Evolutionary conservation across 2,329 filamentous ascomycete species (phyloP).

Genomic region (Sclerotinia nivalis): DNA sequence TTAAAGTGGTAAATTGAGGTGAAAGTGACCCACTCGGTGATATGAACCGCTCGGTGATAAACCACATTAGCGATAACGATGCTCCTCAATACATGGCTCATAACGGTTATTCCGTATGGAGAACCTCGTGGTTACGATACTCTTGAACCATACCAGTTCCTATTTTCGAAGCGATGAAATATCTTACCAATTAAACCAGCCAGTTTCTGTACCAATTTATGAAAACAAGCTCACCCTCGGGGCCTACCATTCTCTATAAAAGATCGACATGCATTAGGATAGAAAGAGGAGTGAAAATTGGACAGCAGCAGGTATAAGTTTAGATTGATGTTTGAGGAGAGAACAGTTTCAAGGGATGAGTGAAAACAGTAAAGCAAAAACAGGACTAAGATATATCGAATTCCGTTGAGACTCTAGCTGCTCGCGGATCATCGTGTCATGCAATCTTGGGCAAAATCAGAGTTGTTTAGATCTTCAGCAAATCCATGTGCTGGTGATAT

Average conservation of each 20-base stretch:
- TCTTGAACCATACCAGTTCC: background rate
- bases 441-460: background rate
- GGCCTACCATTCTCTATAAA: background rate
- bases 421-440: background rate
- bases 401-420: background rate
- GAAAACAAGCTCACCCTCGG: background rate
- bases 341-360: background rate
- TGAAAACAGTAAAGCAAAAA: background rate
- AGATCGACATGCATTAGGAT: too few species aligned
- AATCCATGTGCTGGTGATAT: background rate
- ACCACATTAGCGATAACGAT: too few species aligned
- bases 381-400: background rate
- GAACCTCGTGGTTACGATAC: background rate
- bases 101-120: background rate
- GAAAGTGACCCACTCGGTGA: too few species aligned
- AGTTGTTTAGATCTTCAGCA: background rate
- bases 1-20: too few species aligned
- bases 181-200: too few species aligned
- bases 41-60: too few species aligned
- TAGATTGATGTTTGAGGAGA: background rate
- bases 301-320: too few species aligned
- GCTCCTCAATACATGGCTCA: background rate
- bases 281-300: too few species aligned
- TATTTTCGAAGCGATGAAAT: background rate
- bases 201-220: too few species aligned